These are phyloP conservation scores for Colletotrichum falcatum DNA, from an alignment of 2,329 filamentous ascomycete genomes.

Conservation along the genomic window DNA sequence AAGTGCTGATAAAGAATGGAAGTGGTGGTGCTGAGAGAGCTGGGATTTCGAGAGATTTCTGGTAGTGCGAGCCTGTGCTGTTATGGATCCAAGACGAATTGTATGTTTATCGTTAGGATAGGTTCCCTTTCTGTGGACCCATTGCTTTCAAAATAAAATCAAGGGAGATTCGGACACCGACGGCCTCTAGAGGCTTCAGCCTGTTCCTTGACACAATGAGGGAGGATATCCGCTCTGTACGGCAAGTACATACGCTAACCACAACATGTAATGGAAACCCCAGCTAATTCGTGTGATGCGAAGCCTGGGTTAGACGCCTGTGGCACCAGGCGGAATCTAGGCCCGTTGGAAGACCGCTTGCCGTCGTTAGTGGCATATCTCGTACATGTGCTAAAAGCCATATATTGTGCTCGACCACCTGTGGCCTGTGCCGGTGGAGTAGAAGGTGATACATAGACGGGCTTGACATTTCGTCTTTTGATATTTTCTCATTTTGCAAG, in stretches of 20 bases:
- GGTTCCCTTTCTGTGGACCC: too few relatives aligned
- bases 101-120: too few relatives aligned
- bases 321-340: conserved; percentile 37
- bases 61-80: too few relatives aligned
- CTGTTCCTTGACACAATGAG: conserved; percentile 51
- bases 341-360: conserved; percentile 44
- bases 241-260: conserved; percentile 37
- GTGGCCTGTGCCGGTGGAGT: conserved; percentile 41
- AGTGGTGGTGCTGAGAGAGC: conserved; percentile 20
- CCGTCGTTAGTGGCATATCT: conserved; percentile 44
- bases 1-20: too few relatives aligned
- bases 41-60: too few relatives aligned
- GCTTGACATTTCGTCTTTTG: conserved; percentile 43
- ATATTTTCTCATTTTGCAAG: conserved; percentile 17
- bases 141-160: too few relatives aligned
- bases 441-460: conserved; percentile 39
- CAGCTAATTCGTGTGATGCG: conserved; percentile 38
- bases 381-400: conserved; percentile 28
- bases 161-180: conserved; percentile 41
- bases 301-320: conserved; percentile 42
- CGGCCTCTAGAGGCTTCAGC: conserved; percentile 45
- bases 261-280: conserved; percentile 38
- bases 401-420: conserved; percentile 43
- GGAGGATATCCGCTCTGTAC: conserved; percentile 50
- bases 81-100: too few relatives aligned